Base-by-base conservation (phyloP, 2,329 filamentous ascomycete species). In the Paraconiothyrium sp. region DNA sequence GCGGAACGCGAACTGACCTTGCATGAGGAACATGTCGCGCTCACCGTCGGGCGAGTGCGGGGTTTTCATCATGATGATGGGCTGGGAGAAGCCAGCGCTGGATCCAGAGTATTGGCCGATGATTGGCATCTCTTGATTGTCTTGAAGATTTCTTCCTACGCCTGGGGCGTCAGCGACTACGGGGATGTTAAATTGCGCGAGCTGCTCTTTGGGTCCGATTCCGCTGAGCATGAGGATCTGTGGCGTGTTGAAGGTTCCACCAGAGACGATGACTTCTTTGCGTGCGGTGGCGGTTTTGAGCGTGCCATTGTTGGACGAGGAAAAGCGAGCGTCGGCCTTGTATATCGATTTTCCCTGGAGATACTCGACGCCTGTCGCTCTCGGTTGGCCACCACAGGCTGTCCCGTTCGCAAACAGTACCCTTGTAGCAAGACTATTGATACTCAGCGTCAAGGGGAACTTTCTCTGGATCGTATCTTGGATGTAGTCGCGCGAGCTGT, bases 171-270 rank as follows among this genome's bases (percentile, higher is more conserved):
- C 81, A 4, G 83, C 79, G 16, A 88, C 63, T 0, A 85, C 76
- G 2, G 80, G 71, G 66, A 90, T 89, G 11, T 80, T 77, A 69
- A 85, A 82, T 51, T 79, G 76, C 10, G 80, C 60, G 11, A 90
- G 83, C 59, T 88, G 83, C 0, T 76, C 70, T 9, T 76, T 70
- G 0, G 86, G 86, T 0, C 88, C 88, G 43, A 90, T 83, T 8
- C 88, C 88, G 58, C 82, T 86, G 1, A 90, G 83, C 78, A 88
- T 86, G 14, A 90, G 84, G 2, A 90, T 72, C 74, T 90, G 88
- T 3, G 87, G 87, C 0, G 84, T 84, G 74, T 89, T 87, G 74
- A 85, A 89, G 1, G 86, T 83, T 5, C 88, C 88, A 4, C 67
- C 65, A 2, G 63, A 64, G 47, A 71, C 9, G 48, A 71, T 69